Evolutionary conservation across 768 basidiomycete species (phyloP).

Genomic region (Mycena floridula): DNA sequence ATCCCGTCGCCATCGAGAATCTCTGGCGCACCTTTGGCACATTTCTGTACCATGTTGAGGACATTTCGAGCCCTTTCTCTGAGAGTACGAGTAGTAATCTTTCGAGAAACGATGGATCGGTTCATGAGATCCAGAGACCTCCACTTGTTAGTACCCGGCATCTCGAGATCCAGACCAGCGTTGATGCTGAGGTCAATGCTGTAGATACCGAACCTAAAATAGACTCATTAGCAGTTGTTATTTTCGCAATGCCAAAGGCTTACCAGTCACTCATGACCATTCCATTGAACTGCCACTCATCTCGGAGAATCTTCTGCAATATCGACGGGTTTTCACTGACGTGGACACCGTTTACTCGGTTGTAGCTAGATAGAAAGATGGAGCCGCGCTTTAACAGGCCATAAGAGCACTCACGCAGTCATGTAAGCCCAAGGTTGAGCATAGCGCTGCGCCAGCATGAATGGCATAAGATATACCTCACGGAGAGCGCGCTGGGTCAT

Average conservation of each 20-base stretch:
- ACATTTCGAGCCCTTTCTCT: slow-evolving; percentile 46
- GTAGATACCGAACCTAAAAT: slow-evolving; percentile 64
- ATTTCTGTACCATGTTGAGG: slow-evolving; percentile 51
- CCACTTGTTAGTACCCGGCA: slow-evolving; percentile 74
- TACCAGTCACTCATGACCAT: slow-evolving; percentile 79
- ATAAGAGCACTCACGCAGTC: slow-evolving; percentile 40
- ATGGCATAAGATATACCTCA: slow-evolving; percentile 71
- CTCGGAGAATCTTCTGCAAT: slow-evolving; percentile 56
- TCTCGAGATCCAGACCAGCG: slow-evolving; percentile 73
- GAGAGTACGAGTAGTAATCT: slow-evolving; percentile 38
- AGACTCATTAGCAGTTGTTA: not conserved
- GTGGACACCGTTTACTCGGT: slow-evolving; percentile 66
- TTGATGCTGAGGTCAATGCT: slow-evolving; percentile 62
- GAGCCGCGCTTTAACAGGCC: not conserved
- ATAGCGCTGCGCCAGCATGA: slow-evolving; percentile 62
- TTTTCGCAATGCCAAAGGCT: slow-evolving; percentile 1
- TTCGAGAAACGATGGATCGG: slow-evolving; percentile 40
- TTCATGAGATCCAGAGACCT: slow-evolving; percentile 38
- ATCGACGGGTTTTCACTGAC: slow-evolving; percentile 62
- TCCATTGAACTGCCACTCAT: slow-evolving; percentile 71
- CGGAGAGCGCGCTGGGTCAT: slow-evolving; percentile 61
- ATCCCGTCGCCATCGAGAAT: slow-evolving; percentile 57
- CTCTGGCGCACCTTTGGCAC: slow-evolving; percentile 48
- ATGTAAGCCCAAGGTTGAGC: slow-evolving; percentile 61
- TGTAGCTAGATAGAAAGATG: slow-evolving; percentile 40